phyloP scores from a whole-genome alignment of 345 rosid genomes.

The Acer yangbiense region DNA sequence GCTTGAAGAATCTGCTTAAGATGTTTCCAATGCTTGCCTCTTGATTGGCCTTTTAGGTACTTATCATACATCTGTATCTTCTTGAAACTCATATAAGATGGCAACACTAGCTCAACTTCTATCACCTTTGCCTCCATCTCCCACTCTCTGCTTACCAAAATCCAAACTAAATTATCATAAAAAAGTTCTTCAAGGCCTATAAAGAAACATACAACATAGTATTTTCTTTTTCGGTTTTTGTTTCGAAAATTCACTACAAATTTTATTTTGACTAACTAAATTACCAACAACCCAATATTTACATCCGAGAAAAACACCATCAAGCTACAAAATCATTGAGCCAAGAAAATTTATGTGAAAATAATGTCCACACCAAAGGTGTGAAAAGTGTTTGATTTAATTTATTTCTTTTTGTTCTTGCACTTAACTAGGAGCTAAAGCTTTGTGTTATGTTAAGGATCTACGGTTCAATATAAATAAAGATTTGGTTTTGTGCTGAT shows the following conservation, averaged over 20 bases:
- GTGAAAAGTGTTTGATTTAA: no score
- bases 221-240: not conserved
- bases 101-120: conserved; percentile 73
- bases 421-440: not conserved
- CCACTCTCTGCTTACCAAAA: conserved; percentile 4
- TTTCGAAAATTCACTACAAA: not conserved
- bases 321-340: not conserved
- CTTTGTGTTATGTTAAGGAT: no score
- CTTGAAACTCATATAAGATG: conserved; percentile 71
- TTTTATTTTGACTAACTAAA: not conserved
- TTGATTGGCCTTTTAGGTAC: conserved; percentile 86
- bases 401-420: not conserved
- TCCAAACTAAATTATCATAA: not conserved
- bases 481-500: conserved; percentile 2
- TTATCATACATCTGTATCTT: conserved; percentile 69
- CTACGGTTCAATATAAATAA: not conserved
- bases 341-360: no score
- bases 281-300: not conserved
- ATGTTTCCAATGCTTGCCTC: conserved; percentile 83
- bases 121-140: conserved; percentile 67
- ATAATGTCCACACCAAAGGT: no score
- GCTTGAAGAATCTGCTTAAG: conserved; percentile 97
- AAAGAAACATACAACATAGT: not conserved
- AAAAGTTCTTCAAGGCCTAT: not conserved
- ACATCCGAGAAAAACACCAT: not conserved